Conservation (phyloP, 768 basidiomycete genomes). For the Tremella fuciformis region DNA sequence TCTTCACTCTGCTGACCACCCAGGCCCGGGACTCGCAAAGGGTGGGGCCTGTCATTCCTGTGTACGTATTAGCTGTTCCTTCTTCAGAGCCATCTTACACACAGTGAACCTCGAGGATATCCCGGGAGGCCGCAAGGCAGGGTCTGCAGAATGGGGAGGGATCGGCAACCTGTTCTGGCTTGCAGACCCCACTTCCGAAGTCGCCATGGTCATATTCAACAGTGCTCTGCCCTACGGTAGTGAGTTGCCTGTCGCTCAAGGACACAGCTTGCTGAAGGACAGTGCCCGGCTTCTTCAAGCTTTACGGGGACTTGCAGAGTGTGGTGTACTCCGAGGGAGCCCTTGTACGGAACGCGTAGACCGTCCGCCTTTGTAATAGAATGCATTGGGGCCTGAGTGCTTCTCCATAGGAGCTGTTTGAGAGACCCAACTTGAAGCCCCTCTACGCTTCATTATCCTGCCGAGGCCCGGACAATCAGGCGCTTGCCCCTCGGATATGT, state of each 20-base stretch:
- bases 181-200: conserved; percentile 18
- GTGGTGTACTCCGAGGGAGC: conserved; percentile 14
- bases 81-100: neutral
- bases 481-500: too few species aligned
- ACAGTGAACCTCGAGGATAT: conserved; percentile 22
- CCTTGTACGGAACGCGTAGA: conserved; percentile 1
- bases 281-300: conserved; percentile 18
- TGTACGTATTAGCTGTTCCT: neutral
- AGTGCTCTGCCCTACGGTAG: conserved; percentile 17
- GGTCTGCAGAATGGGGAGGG: conserved; percentile 23
- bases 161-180: conserved; percentile 21
- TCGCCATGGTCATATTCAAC: conserved; percentile 19
- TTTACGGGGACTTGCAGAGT: conserved; percentile 16
- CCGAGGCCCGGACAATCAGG: too few species aligned
- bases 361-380: too few species aligned
- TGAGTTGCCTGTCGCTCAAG: conserved; percentile 1
- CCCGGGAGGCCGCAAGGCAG: conserved; percentile 16
- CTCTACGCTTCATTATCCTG: too few species aligned
- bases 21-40: conserved; percentile 18
- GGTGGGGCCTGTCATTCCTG: conserved; percentile 24
- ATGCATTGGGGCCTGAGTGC: too few species aligned
- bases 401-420: too few species aligned
- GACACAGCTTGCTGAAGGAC: neutral
- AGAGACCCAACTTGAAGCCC: too few species aligned
- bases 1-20: neutral